Conservation (phyloP, 345 rosid genomes). For the Pistacia integerrima region DNA sequence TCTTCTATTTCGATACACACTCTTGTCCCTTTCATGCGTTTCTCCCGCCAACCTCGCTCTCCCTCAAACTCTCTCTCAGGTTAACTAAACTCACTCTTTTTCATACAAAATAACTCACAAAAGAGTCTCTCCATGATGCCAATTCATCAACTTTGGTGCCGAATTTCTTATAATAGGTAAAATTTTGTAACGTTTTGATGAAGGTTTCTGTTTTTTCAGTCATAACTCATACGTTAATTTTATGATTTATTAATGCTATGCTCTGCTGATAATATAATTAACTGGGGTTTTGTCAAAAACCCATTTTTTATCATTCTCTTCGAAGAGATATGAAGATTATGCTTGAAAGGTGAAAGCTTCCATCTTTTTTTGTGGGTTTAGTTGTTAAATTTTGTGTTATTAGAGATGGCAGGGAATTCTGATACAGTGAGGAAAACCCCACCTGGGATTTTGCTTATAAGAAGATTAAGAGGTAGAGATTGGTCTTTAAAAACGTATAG, state of each 20-base stretch:
- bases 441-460: conserved; percentile 60
- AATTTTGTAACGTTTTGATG: not conserved
- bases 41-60: conserved; percentile 71
- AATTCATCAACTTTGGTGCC: conserved; percentile 4
- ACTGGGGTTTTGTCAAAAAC: conserved; percentile 2
- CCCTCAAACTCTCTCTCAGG: conserved; percentile 26
- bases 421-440: conserved; percentile 50
- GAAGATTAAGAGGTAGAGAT: conserved; percentile 61
- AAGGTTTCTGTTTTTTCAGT: not conserved
- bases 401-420: conserved; percentile 41
- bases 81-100: conserved; percentile 1
- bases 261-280: not conserved
- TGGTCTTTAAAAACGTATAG: conserved; percentile 70
- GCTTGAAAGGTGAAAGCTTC: conserved; percentile 5
- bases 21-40: conserved; percentile 2
- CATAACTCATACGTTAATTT: not conserved
- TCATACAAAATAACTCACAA: not conserved
- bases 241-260: not conserved
- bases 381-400: conserved; percentile 8
- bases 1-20: not conserved
- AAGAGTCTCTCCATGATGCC: conserved; percentile 13
- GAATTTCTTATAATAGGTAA: conserved; percentile 10
- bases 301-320: not conserved
- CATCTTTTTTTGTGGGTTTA: not conserved
- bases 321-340: conserved; percentile 2